Evolutionary conservation across 148 eudicot species (phyloP).

Genomic region (Nepenthes gracilis): DNA sequence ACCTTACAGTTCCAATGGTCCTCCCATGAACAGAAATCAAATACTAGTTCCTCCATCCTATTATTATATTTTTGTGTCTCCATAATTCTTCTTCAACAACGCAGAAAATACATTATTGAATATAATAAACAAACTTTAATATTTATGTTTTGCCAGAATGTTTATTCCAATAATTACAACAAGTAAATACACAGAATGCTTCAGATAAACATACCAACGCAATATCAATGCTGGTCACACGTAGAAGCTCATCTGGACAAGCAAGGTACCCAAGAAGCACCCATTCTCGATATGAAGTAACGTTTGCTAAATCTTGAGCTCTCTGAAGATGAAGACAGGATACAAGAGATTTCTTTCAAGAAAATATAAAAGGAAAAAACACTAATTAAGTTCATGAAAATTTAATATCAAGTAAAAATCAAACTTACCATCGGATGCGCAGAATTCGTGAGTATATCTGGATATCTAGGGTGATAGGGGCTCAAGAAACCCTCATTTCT

Average conservation of each 20-base stretch:
- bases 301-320: conserved; percentile 99
- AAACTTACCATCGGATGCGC: conserved; percentile 89
- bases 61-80: too few species aligned
- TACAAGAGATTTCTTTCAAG: background rate
- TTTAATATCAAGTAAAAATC: conserved; percentile 4
- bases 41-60: too few species aligned
- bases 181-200: conserved; percentile 3
- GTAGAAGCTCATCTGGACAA: conserved; percentile 98
- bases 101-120: too few species aligned
- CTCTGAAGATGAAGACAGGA: conserved; percentile 31
- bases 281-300: conserved; percentile 92
- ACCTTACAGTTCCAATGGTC: too few species aligned
- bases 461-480: conserved; percentile 99
- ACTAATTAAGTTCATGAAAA: background rate
- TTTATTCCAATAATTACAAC: background rate
- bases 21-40: too few species aligned
- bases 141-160: too few species aligned
- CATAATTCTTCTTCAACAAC: too few species aligned
- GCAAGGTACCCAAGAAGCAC: conserved; percentile 95
- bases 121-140: too few species aligned
- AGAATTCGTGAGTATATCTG: conserved; percentile 96
- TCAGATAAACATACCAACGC: conserved; percentile 52
- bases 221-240: conserved; percentile 98
- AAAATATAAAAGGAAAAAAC: background rate
- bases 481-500: conserved; percentile 98